These are phyloP conservation scores for Puccinia novopanici DNA, from an alignment of 1,284 basidiomycete species.

Conservation along the genomic window DNA sequence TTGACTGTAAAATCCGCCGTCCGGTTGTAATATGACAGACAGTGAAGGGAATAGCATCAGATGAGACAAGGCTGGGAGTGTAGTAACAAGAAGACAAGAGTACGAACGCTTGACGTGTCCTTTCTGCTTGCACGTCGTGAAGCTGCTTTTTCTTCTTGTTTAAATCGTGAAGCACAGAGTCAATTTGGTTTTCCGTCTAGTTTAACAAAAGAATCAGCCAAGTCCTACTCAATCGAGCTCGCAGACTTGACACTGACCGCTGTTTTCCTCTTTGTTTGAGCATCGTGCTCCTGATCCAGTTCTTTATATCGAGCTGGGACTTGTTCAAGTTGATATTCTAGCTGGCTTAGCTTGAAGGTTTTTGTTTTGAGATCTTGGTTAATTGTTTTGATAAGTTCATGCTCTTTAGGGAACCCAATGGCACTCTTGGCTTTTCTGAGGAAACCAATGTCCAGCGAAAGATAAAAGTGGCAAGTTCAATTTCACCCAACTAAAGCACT, in stretches of 20 bases:
- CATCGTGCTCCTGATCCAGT: conserved; percentile 42
- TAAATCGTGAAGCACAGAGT: conserved; percentile 65
- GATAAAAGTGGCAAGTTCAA: neutral
- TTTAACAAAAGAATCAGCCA: neutral
- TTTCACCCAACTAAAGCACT: neutral
- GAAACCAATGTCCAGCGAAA: neutral
- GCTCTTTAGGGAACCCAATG: conserved; percentile 77
- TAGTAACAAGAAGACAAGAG: neutral
- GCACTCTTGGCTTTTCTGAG: conserved; percentile 72
- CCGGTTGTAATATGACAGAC: neutral
- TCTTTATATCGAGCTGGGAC: conserved; percentile 36
- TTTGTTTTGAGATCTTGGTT: conserved; percentile 61
- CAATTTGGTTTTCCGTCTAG: conserved; percentile 50
- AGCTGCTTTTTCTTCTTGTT: conserved; percentile 69
- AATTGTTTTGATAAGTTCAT: conserved; percentile 79
- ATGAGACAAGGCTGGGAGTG: neutral
- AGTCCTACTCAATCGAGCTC: neutral
- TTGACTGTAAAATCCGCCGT: conserved; percentile 65
- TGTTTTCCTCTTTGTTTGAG: conserved; percentile 37
- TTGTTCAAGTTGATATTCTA: conserved; percentile 45
- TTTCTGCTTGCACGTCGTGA: conserved; percentile 73
- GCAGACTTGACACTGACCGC: conserved; percentile 23
- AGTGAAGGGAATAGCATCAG: neutral
- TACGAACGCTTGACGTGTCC: conserved; percentile 70
- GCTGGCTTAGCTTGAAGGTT: conserved; percentile 24